Percentiles rank a stretch among this genome's conserved stretches.
phyloP scores from a whole-genome alignment of 345 rosid species.

The Aquilaria malaccensis region DNA sequence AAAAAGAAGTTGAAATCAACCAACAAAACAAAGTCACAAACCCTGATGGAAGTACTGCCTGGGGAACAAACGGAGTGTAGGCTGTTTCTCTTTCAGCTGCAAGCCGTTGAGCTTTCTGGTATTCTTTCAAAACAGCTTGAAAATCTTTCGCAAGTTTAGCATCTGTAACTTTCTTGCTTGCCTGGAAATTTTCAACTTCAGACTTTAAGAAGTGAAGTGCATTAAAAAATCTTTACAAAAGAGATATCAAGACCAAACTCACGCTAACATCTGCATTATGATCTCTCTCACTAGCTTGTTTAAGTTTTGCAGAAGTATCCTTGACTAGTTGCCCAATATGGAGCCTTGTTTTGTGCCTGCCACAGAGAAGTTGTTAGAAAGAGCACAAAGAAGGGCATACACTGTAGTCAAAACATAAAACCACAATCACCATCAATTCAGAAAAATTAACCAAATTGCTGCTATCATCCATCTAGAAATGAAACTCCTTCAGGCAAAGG shows the following conservation, averaged over 20 bases:
- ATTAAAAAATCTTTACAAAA: not conserved
- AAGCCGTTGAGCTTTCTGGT: slow-evolving; percentile 97
- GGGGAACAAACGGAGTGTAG: slow-evolving; percentile 71
- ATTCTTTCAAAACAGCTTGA: slow-evolving; percentile 88
- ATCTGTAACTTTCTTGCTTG: slow-evolving; percentile 85
- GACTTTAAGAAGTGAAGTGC: not conserved
- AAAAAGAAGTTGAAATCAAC: not conserved
- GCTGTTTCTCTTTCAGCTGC: slow-evolving; percentile 97
- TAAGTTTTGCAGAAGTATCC: slow-evolving; percentile 90
- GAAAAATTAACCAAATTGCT: not conserved
- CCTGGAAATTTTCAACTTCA: slow-evolving; percentile 29
- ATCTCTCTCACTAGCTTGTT: slow-evolving; percentile 86
- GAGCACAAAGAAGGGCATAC: not conserved
- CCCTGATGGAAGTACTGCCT: slow-evolving; percentile 62
- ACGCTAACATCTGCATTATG: slow-evolving; percentile 65
- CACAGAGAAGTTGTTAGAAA: not conserved
- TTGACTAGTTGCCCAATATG: slow-evolving; percentile 86
- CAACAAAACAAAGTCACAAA: slow-evolving; percentile 47
- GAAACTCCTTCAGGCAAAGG: slow-evolving; percentile 1
- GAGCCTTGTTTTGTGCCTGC: slow-evolving; percentile 79
- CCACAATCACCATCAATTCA: no score
- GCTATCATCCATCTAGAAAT: not conserved
- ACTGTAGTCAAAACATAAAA: no score
- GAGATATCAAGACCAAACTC: slow-evolving; percentile 21
- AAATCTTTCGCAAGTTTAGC: slow-evolving; percentile 98